These are phyloP conservation scores for Schwanniomyces polymorphus DNA, from an alignment of 805 yeast genomes.

Conservation along the genomic window DNA sequence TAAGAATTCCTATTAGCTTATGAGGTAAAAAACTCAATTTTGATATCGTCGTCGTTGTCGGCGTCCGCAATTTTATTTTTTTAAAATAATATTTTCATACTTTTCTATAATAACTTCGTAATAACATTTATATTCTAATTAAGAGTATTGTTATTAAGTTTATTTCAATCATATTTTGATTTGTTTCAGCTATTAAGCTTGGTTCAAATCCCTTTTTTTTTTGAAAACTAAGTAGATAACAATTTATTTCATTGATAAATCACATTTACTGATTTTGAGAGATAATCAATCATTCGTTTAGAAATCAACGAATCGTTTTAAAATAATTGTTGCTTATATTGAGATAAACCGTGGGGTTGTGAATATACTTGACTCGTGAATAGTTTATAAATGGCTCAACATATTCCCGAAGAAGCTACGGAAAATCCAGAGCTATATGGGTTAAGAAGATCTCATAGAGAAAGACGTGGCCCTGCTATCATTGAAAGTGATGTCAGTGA, in stretches of 20 bases:
- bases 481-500: slow-evolving; percentile 37
- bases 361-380: background rate
- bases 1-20: background rate
- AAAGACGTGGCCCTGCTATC: slow-evolving; percentile 40
- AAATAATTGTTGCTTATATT: background rate
- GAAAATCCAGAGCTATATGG: slow-evolving; percentile 84
- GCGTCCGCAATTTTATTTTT: slow-evolving; percentile 10
- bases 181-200: background rate
- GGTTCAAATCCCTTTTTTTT: background rate
- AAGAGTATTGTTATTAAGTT: background rate
- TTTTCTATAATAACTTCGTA: background rate
- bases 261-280: background rate
- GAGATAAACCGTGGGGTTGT: background rate
- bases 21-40: background rate
- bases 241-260: background rate
- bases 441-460: slow-evolving; percentile 71
- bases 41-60: slow-evolving; percentile 11
- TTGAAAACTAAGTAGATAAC: background rate
- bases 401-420: slow-evolving; percentile 53
- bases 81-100: background rate
- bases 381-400: slow-evolving; percentile 22
- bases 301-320: background rate
- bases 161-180: background rate
- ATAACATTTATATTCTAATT: background rate
- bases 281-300: background rate